Conservation (phyloP, 768 basidiomycete genomes). For the Suillus ampliporus region DNA sequence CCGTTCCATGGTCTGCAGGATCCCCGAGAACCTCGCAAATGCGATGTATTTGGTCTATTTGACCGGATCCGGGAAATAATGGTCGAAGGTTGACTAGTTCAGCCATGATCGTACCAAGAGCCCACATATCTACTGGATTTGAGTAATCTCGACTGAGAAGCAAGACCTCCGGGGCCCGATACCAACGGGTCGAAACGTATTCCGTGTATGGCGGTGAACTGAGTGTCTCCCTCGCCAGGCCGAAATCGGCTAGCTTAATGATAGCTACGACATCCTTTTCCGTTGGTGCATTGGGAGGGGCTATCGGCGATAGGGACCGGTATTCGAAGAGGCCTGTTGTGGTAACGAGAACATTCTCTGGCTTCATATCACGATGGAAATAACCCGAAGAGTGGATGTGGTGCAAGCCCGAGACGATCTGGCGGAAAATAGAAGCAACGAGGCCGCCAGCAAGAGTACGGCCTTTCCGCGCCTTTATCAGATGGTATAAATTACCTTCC, state of each 20-base stretch:
- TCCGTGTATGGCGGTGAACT: constrained; percentile 96
- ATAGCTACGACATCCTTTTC: constrained; percentile 97
- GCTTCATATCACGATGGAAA: constrained; percentile 99
- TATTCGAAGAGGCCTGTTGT: constrained; percentile 97
- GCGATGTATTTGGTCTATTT: constrained; percentile 89
- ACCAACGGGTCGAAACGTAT: constrained; percentile 99
- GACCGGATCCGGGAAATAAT: constrained; percentile 91
- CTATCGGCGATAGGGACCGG: constrained; percentile 73
- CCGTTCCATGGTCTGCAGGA: constrained; percentile 83
- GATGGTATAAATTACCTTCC: constrained; percentile 99
- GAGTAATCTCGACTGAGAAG: constrained; percentile 92
- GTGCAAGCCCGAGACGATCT: constrained; percentile 87
- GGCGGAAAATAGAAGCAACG: constrained; percentile 92
- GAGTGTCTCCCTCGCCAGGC: constrained; percentile 88
- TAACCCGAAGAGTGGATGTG: constrained; percentile 94
- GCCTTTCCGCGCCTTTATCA: constrained; percentile 96
- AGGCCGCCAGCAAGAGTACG: constrained; percentile 96
- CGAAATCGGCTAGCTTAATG: constrained; percentile 98
- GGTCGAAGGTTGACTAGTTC: constrained; percentile 95
- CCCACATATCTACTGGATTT: constrained; percentile 99
- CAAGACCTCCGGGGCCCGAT: constrained; percentile 96
- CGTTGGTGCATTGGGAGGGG: constrained; percentile 63
- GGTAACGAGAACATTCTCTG: constrained; percentile 97
- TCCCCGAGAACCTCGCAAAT: constrained; percentile 96
- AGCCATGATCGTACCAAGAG: constrained; percentile 96